These are phyloP conservation scores for Thelonectria discophora DNA, from an alignment of 2,329 filamentous ascomycete species.

Conservation along the genomic window DNA sequence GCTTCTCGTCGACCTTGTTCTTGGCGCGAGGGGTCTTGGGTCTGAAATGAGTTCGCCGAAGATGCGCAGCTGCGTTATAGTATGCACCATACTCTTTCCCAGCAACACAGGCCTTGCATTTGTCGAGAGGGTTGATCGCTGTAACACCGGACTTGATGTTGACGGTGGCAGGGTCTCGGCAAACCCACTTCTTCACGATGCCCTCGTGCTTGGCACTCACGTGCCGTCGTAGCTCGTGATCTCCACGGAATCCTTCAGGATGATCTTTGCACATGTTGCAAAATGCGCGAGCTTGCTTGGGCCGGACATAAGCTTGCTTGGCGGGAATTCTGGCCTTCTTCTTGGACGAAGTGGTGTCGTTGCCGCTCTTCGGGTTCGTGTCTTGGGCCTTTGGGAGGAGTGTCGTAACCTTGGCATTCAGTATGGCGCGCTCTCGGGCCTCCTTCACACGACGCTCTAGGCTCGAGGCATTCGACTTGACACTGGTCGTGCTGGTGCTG, in stretches of 20 bases:
- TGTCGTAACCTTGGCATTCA: slow-evolving; percentile 50
- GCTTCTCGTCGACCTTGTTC: slow-evolving; percentile 58
- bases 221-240: slow-evolving; percentile 81
- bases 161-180: slow-evolving; percentile 59
- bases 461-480: slow-evolving; percentile 55
- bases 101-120: slow-evolving; percentile 83
- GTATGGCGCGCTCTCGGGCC: slow-evolving; percentile 56
- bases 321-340: slow-evolving; percentile 56
- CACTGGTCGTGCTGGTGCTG: slow-evolving; percentile 52
- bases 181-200: slow-evolving; percentile 65
- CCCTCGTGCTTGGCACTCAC: slow-evolving; percentile 70
- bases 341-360: slow-evolving; percentile 31
- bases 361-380: slow-evolving; percentile 15
- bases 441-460: slow-evolving; percentile 58
- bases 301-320: slow-evolving; percentile 62
- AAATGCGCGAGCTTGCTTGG: slow-evolving; percentile 74
- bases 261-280: slow-evolving; percentile 77
- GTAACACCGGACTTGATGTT: slow-evolving; percentile 55
- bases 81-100: slow-evolving; percentile 87
- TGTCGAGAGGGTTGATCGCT: slow-evolving; percentile 72
- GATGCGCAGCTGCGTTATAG: slow-evolving; percentile 93
- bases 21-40: slow-evolving; percentile 61
- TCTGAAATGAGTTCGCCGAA: slow-evolving; percentile 88
- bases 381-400: slow-evolving; percentile 57
- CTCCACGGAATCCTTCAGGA: slow-evolving; percentile 82